These are phyloP conservation scores for Juglanconis juglandina DNA, from an alignment of 2,329 filamentous ascomycete species.

Conservation along the genomic window DNA sequence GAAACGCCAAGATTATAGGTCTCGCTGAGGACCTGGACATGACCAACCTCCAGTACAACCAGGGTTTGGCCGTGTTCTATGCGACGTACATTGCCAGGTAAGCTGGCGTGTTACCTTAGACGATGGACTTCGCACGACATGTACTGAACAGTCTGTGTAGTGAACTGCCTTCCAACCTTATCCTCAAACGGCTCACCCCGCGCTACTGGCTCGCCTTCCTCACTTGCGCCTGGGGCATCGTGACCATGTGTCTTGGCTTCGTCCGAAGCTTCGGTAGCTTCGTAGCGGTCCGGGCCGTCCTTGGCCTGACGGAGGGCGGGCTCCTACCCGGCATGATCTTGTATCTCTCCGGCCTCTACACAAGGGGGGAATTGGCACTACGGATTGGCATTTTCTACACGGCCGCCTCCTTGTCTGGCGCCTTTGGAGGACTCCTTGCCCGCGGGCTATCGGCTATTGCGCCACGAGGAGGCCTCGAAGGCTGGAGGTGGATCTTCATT, in stretches of 20 bases:
- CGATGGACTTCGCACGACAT: background rate
- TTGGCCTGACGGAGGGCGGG: conserved; percentile 63
- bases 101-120: conserved; percentile 13
- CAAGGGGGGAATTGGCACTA: conserved; percentile 55
- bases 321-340: conserved; percentile 65
- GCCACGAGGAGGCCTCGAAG: conserved; percentile 47
- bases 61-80: conserved; percentile 63
- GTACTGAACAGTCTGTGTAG: conserved; percentile 28
- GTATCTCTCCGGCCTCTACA: conserved; percentile 63
- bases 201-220: conserved; percentile 58
- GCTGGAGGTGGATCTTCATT: conserved; percentile 63
- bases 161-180: conserved; percentile 62
- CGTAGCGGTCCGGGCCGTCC: conserved; percentile 55
- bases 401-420: conserved; percentile 61
- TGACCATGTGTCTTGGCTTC: conserved; percentile 56
- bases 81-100: conserved; percentile 60
- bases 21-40: conserved; percentile 58
- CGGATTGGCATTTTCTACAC: conserved; percentile 68
- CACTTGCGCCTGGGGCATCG: conserved; percentile 54
- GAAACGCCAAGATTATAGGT: conserved; percentile 64
- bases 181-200: conserved; percentile 59
- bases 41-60: conserved; percentile 59
- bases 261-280: conserved; percentile 54
- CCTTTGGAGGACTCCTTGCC: conserved; percentile 62
- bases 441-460: conserved; percentile 60